phyloP scores from a whole-genome alignment of 1,139 yeast genomes.

The Hyphopichia pseudoburtonii region DNA sequence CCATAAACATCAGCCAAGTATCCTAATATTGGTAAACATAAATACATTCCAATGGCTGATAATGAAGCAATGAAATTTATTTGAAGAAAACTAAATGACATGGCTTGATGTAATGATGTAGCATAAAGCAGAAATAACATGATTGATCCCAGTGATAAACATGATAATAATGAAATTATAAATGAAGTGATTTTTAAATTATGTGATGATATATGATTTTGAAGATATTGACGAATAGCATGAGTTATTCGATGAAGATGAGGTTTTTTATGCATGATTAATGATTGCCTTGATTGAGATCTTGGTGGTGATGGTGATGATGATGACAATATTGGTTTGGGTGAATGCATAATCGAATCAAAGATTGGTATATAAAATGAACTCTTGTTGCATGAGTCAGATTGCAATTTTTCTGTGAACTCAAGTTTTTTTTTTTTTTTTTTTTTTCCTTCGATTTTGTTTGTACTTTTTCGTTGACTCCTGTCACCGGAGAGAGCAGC shows the following conservation, averaged over 20 bases:
- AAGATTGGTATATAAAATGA: too few species aligned
- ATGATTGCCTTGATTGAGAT: too few species aligned
- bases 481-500: too few species aligned
- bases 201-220: constrained; percentile 21
- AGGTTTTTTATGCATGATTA: constrained; percentile 13
- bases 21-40: constrained; percentile 82
- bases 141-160: constrained; percentile 81
- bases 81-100: constrained; percentile 66
- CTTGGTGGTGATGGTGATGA: neutral
- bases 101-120: constrained; percentile 57
- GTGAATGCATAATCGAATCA: too few species aligned
- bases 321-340: neutral
- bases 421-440: too few species aligned
- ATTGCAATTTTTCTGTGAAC: too few species aligned
- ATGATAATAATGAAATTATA: constrained; percentile 44
- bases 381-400: too few species aligned
- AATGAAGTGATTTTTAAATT: constrained; percentile 39
- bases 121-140: constrained; percentile 79
- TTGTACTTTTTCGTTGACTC: too few species aligned
- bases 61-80: constrained; percentile 77
- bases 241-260: constrained; percentile 12
- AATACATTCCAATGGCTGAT: constrained; percentile 79
- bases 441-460: too few species aligned
- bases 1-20: constrained; percentile 83
- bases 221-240: constrained; percentile 20